phyloP scores from a whole-genome alignment of 768 basidiomycete genomes.

The Melanogaster broomeanus region DNA sequence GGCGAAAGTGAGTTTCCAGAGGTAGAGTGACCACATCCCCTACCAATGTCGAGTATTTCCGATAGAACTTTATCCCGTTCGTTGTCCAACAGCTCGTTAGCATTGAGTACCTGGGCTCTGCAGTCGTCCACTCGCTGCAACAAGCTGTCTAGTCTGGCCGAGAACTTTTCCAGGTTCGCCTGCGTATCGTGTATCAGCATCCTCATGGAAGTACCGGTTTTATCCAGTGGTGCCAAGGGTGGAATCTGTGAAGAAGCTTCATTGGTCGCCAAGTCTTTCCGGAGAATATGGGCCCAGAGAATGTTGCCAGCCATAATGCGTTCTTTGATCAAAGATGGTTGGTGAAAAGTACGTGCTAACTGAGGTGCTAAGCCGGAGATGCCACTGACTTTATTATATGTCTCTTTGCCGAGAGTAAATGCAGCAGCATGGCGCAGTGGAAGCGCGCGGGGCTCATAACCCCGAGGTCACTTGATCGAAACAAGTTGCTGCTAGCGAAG shows the following conservation, averaged over 20 bases:
- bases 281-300: slow-evolving; percentile 58
- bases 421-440: slow-evolving; percentile 50
- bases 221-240: slow-evolving; percentile 58
- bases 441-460: slow-evolving; percentile 52
- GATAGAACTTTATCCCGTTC: slow-evolving; percentile 57
- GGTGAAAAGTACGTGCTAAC: too few species aligned
- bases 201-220: slow-evolving; percentile 67
- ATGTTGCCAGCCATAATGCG: slow-evolving; percentile 18
- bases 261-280: slow-evolving; percentile 38
- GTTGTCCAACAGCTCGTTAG: slow-evolving; percentile 58
- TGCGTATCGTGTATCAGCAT: slow-evolving; percentile 76
- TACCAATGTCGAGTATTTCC: slow-evolving; percentile 40
- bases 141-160: slow-evolving; percentile 54
- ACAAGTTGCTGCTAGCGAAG: slow-evolving; percentile 40
- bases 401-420: too few species aligned
- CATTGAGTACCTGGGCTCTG: slow-evolving; percentile 51
- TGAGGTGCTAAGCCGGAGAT: too few species aligned
- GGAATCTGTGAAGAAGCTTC: slow-evolving; percentile 24
- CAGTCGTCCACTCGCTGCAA: slow-evolving; percentile 51
- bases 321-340: too few species aligned
- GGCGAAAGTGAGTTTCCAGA: slow-evolving; percentile 9
- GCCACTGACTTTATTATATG: too few species aligned
- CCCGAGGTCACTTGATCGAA: slow-evolving; percentile 52
- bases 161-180: slow-evolving; percentile 67
- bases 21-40: not conserved